Evolutionary conservation across 1,284 basidiomycete species (phyloP).

Genomic region (Porogramme epimiltina): DNA sequence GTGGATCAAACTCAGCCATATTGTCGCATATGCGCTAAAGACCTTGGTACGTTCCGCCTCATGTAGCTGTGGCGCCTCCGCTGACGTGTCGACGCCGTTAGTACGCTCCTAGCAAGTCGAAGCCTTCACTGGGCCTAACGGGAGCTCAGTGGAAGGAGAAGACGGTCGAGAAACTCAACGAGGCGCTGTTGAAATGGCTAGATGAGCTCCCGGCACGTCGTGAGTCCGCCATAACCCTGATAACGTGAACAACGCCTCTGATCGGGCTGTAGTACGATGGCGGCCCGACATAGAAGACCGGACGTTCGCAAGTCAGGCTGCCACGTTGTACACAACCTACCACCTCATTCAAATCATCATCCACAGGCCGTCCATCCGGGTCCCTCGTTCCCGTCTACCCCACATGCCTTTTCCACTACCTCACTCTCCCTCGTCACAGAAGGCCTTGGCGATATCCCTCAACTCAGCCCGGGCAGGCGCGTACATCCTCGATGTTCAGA

Average conservation of each 20-base stretch:
- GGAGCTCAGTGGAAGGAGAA: constrained; percentile 58
- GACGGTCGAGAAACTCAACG: constrained; percentile 72
- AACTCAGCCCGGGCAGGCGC: constrained; percentile 66
- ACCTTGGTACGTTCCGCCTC: constrained; percentile 56
- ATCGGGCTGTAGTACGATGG: constrained; percentile 59
- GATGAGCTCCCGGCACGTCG: constrained; percentile 68
- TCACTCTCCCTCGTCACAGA: constrained; percentile 38
- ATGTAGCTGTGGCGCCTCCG: background rate
- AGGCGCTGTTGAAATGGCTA: constrained; percentile 73
- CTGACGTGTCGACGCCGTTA: constrained; percentile 32
- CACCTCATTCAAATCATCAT: constrained; percentile 73
- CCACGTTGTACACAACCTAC: constrained; percentile 69
- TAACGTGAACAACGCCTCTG: background rate
- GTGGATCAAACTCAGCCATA: constrained; percentile 70
- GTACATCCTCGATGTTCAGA: constrained; percentile 58
- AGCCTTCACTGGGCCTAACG: constrained; percentile 49
- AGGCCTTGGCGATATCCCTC: constrained; percentile 65
- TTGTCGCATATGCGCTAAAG: constrained; percentile 69
- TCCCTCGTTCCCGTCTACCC: constrained; percentile 25
- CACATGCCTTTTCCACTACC: constrained; percentile 11
- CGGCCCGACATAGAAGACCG: constrained; percentile 51
- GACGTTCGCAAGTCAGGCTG: constrained; percentile 66
- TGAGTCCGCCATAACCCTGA: constrained; percentile 43
- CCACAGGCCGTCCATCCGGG: constrained; percentile 74
- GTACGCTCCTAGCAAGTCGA: constrained; percentile 75